phyloP scores from a whole-genome alignment of 2,329 filamentous ascomycete species.

The Aureobasidium sp. region DNA sequence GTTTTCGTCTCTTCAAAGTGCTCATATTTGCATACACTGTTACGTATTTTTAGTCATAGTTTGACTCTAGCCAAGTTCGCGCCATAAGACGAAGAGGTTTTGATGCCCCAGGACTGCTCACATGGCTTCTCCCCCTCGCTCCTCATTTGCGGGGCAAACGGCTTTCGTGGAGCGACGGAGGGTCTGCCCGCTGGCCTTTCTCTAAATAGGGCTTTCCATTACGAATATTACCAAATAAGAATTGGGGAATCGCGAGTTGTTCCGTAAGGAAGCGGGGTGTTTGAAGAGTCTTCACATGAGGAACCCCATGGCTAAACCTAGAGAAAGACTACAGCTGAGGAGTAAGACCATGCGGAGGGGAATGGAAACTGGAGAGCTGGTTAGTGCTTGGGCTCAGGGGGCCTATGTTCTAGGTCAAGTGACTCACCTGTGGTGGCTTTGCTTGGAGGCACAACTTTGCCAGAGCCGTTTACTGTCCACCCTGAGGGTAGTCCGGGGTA shows the following conservation, averaged over 20 bases:
- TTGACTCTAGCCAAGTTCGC: background rate
- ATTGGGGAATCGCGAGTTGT: conserved; percentile 2
- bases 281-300: background rate
- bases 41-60: conserved; percentile 12
- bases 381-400: background rate
- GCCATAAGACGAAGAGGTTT: background rate
- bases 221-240: conserved; percentile 11
- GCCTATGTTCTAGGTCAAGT: background rate
- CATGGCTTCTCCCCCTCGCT: conserved; percentile 5
- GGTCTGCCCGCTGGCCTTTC: background rate
- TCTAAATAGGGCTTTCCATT: conserved; percentile 3
- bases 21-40: conserved; percentile 3
- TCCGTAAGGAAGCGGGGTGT: conserved; percentile 2
- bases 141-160: conserved; percentile 8
- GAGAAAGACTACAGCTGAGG: background rate
- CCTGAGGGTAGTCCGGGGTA: conserved; percentile 60
- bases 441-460: conserved; percentile 68
- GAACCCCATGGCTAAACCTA: conserved; percentile 1
- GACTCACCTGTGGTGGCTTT: conserved; percentile 55
- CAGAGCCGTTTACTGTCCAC: conserved; percentile 66
- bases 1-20: background rate
- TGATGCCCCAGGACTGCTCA: conserved; percentile 8
- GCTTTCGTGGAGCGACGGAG: conserved; percentile 7
- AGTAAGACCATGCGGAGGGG: background rate
- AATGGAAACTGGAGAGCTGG: background rate